Base-by-base conservation (phyloP, 768 basidiomycete species). In the Albatrellus ellisii region DNA sequence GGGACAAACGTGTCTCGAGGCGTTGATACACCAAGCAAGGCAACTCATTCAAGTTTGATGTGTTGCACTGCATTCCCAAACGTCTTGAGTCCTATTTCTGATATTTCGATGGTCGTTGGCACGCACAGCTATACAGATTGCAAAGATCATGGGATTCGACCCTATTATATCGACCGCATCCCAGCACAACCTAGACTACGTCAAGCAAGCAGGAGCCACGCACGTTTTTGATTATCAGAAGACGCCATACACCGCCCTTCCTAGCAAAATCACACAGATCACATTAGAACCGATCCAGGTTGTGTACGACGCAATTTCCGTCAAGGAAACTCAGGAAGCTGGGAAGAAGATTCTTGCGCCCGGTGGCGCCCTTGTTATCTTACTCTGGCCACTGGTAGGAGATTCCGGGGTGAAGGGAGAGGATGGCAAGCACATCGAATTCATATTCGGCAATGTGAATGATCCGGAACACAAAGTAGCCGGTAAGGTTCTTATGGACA, bases 381-480 rank as follows among this genome's bases (percentile, higher is more conserved):
- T 53, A 9, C 21, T 32, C 35, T 42, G 42, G 37, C 44, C 47
- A 4, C 18, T 44, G 18, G 35, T 49, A 18, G 48, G 43, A 21
- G 33, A 40, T 26, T 38, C 40, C 26, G 50, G 50, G 6, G 40
- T 12, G 28, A 24, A 33, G 10, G 26, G 8, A 9, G 38, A 39
- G 15, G 46, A 52, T 10, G 53, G 54, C 7, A 50, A 50, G 34
- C 28, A 24, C n/a, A 21, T 26, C 11, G 24, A 44, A 17, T 17
- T 27, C n/a, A 32, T 44, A 5, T 41, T 43, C 25, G 49, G 46
- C 27, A 41, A 24, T 15, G 38, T 50, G 2, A 33, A 47, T 21
- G 38, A 40, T 22, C 39, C 39, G 9, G 29, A 24, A 10, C 28
- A 50, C 48, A 6, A 53, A 54, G 57, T 57, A 42, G 55, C 56